Evolutionary conservation across 441 rosid genomes (phyloP), one percentile per base, ranked within the genome.

Genomic region (Corymbia citriodora): DNA sequence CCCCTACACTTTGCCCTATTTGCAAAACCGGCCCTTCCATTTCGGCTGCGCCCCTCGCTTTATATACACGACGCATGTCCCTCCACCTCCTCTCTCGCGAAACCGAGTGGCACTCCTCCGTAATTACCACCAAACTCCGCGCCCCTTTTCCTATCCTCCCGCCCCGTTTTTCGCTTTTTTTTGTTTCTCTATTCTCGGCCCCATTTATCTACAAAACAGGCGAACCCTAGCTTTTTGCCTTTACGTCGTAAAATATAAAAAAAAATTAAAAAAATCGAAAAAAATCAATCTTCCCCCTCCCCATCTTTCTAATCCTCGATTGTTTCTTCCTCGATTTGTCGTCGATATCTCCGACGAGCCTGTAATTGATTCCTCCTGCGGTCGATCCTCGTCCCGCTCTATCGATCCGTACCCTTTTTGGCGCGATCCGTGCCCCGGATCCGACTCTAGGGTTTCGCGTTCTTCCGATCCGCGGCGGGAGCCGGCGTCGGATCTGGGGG

Each of bases 391-490:
- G 52, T 72, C 65, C 27, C 45, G 54, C 81, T 87, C 91, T 90
- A 33, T 92, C 89, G 87, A 87, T 89, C 25, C 68, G 79, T 90
- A 81, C 85, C 33, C 7, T 12, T 89, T 86, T 92, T 29, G 17
- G 53, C 79, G 52, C 10, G 45, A n/a, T 40, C 81, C 87, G 87
- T 89, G 48, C 4, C 27, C 50, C 63, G 40, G 55, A 55, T 70
- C 65, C 13, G 55, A 90, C 90, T 92, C 59, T 89, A 91, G 89
- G 92, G 92, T 90, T 94, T 90, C 79, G 45, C 65, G 88, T 23
- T 45, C n/a, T 55, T 45, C 4, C 6, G 45, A n/a, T 55, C 65
- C n/a, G 85, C 9, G n/a, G 85, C 52, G n/a, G 85, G 8, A 3
- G 40, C 8, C 49, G 63, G 15, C 89, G 89, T 40, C 92, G 68